Conservation (phyloP, 192 early-diverging fungal genomes). For the Dissophora ornata region DNA sequence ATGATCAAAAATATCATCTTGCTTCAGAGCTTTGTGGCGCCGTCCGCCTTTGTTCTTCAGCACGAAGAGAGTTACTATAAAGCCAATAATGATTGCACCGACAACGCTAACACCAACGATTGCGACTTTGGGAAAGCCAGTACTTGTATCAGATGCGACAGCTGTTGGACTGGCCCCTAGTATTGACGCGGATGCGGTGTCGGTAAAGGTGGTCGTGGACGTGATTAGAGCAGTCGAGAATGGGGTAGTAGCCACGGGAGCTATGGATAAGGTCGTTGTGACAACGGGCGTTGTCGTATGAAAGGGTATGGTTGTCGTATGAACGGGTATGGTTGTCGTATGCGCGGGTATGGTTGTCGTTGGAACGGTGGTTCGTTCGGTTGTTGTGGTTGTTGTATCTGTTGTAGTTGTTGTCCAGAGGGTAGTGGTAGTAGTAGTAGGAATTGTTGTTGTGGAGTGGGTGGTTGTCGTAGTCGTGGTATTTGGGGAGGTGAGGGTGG, state of each 20-base stretch:
- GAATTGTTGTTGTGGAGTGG: neutral
- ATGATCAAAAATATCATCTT: constrained; percentile 40
- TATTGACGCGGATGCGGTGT: neutral
- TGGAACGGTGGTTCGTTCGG: neutral
- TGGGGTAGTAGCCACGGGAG: neutral
- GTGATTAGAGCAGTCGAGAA: neutral
- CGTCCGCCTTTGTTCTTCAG: constrained; percentile 15
- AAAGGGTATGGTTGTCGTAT: neutral
- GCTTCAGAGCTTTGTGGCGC: constrained; percentile 19
- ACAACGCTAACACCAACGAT: constrained; percentile 17
- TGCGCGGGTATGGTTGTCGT: neutral
- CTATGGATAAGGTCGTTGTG: neutral
- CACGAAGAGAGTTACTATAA: constrained; percentile 18
- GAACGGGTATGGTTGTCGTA: neutral
- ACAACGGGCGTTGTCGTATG: neutral
- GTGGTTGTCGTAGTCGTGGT: neutral
- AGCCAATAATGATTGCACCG: constrained; percentile 17
- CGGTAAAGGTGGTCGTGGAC: neutral
- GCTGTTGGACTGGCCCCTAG: neutral
- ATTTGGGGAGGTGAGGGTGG: constrained; percentile 1
- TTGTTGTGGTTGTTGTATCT: constrained; percentile 1
- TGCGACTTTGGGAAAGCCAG: constrained; percentile 14
- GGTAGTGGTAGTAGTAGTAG: constrained; percentile 5
- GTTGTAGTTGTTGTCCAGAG: neutral
- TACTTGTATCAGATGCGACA: neutral